phyloP scores from a whole-genome alignment of 805 yeast genomes.

The Citeromyces matritensis region DNA sequence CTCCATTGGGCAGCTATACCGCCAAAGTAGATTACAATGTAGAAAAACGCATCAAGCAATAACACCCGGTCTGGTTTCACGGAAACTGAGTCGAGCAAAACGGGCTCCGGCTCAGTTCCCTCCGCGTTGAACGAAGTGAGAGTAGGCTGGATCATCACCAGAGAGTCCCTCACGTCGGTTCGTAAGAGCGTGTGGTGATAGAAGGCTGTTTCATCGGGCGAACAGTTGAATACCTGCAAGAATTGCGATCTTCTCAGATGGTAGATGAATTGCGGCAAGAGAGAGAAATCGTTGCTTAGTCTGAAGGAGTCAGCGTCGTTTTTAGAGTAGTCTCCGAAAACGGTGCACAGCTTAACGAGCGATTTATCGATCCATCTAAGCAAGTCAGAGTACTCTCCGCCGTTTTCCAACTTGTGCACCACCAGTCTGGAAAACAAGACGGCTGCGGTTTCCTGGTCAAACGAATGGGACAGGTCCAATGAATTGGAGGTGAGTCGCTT shows the following conservation, averaged over 20 bases:
- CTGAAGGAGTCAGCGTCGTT: conserved; percentile 76
- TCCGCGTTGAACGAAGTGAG: conserved; percentile 74
- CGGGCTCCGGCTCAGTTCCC: conserved; percentile 76
- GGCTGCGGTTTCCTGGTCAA: conserved; percentile 98
- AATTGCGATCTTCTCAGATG: conserved; percentile 94
- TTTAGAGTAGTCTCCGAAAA: conserved; percentile 85
- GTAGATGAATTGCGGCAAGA: conserved; percentile 92
- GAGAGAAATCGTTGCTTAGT: conserved; percentile 66
- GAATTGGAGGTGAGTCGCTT: conserved; percentile 33
- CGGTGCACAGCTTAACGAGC: conserved; percentile 78
- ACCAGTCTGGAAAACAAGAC: conserved; percentile 87
- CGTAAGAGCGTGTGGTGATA: conserved; percentile 84
- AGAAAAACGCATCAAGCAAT: conserved; percentile 91
- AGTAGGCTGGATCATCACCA: conserved; percentile 97
- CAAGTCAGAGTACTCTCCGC: conserved; percentile 59
- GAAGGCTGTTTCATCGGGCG: conserved; percentile 98
- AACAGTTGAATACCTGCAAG: conserved; percentile 89
- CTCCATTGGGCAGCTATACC: conserved; percentile 94
- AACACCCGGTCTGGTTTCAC: conserved; percentile 79
- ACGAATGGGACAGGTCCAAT: conserved; percentile 42
- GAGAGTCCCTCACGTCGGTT: conserved; percentile 84
- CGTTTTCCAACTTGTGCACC: conserved; percentile 79
- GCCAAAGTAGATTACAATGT: conserved; percentile 90
- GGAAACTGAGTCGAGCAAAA: conserved; percentile 83
- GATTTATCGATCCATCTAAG: conserved; percentile 91